Conservation (phyloP, 2,329 filamentous ascomycete species). For the Claviceps sp. region DNA sequence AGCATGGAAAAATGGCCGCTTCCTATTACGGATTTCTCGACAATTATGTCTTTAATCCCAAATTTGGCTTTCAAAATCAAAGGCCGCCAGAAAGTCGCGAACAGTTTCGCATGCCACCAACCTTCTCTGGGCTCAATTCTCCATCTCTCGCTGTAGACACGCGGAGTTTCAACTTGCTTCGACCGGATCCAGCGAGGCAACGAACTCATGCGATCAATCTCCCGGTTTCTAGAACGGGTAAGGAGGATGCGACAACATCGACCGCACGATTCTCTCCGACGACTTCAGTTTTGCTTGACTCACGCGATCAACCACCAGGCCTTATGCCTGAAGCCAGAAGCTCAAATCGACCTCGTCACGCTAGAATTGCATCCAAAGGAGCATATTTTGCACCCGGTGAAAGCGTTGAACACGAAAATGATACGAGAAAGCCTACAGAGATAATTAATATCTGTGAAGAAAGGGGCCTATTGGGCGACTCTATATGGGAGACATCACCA, state of each 20-base stretch:
- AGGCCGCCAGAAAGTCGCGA: conserved; percentile 37
- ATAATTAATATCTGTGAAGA: conserved; percentile 40
- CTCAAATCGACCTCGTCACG: conserved; percentile 30
- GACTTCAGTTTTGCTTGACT: conserved; percentile 60
- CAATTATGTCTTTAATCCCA: conserved; percentile 70
- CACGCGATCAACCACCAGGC: conserved; percentile 55
- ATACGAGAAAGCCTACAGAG: conserved; percentile 26
- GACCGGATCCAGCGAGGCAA: conserved; percentile 29
- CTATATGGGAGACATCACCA: conserved; percentile 45
- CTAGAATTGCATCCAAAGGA: conserved; percentile 31
- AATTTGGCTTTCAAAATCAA: conserved; percentile 49
- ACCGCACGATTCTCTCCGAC: conserved; percentile 48
- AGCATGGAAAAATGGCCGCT: conserved; percentile 96
- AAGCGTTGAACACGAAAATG: conserved; percentile 31
- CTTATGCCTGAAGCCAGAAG: conserved; percentile 32
- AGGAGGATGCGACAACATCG: conserved; percentile 18
- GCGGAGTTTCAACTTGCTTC: conserved; percentile 32
- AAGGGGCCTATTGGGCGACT: conserved; percentile 40
- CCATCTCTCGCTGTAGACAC: conserved; percentile 44
- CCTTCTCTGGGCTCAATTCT: conserved; percentile 58
- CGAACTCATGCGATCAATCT: conserved; percentile 13
- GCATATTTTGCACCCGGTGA: conserved; percentile 44
- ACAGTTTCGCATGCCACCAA: conserved; percentile 61
- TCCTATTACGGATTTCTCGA: conserved; percentile 93
- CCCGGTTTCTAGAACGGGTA: neutral